Percentiles rank a stretch among this genome's conserved stretches.
Evolutionary conservation across 176 grass and related monocot species (phyloP).

Genomic region (Ensete ventricosum): DNA sequence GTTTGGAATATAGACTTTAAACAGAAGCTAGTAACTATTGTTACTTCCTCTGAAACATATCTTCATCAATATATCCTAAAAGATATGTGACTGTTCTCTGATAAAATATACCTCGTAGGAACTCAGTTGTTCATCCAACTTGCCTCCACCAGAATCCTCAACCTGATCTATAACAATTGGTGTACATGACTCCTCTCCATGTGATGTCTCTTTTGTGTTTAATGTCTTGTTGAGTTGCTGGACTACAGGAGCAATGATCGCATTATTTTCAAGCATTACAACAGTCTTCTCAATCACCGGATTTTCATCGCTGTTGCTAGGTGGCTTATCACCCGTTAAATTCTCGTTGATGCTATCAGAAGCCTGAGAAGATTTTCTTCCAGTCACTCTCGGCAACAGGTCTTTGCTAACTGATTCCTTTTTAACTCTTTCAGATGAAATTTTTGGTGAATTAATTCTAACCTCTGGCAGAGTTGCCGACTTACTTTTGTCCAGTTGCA

Average conservation of each 20-base stretch:
- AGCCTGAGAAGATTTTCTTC: conserved; percentile 22
- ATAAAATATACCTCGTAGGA: conserved; percentile 43
- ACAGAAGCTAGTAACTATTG: too few species aligned
- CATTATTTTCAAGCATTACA: conserved; percentile 54
- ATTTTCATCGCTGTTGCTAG: conserved; percentile 34
- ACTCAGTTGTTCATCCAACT: conserved; percentile 22
- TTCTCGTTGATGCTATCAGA: conserved; percentile 21
- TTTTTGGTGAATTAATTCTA: conserved; percentile 28
- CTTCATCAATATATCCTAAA: background rate
- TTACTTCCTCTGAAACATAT: too few species aligned
- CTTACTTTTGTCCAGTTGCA: conserved; percentile 73
- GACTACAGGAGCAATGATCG: conserved; percentile 22
- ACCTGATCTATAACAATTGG: conserved; percentile 27
- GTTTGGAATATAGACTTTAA: too few species aligned
- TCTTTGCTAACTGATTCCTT: conserved; percentile 26
- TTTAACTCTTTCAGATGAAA: conserved; percentile 15
- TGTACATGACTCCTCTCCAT: conserved; percentile 22
- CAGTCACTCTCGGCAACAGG: conserved; percentile 13
- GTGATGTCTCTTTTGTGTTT: conserved; percentile 18
- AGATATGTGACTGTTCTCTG: conserved; percentile 15
- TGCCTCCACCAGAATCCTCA: conserved; percentile 15
- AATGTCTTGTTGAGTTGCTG: conserved; percentile 12
- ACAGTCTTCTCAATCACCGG: conserved; percentile 57
- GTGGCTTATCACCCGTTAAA: conserved; percentile 15
- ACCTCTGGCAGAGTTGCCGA: conserved; percentile 69